These are phyloP conservation scores for Aspergillus campestris DNA, from an alignment of 495 filamentous ascomycete species.

Conservation along the genomic window DNA sequence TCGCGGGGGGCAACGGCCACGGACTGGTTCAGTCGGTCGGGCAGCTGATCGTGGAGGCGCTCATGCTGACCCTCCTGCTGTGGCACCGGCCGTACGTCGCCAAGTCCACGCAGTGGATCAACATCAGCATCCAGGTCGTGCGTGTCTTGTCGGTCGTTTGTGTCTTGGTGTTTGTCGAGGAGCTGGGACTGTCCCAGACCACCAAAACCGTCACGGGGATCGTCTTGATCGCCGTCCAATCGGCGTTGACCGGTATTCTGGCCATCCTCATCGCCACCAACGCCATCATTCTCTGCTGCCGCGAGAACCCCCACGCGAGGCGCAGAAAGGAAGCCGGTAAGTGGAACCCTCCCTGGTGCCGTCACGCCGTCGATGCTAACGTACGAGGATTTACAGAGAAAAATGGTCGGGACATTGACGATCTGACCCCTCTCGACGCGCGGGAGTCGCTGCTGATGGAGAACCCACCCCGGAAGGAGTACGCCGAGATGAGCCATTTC, in stretches of 20 bases:
- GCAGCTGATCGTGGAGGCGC: conserved; percentile 70
- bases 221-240: conserved; percentile 83
- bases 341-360: too few relatives aligned
- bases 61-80: conserved; percentile 61
- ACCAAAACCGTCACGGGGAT: conserved; percentile 94
- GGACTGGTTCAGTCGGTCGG: conserved; percentile 72
- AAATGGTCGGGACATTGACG: conserved; percentile 70
- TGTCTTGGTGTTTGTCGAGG: conserved; percentile 88
- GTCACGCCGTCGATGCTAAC: conserved; percentile 9
- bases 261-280: conserved; percentile 90
- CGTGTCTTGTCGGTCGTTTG: conserved; percentile 85
- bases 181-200: conserved; percentile 82
- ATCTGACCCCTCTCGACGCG: conserved; percentile 81
- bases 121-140: conserved; percentile 88
- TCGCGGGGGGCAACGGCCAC: conserved; percentile 81
- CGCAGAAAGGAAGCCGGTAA: conserved; percentile 77
- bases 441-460: conserved; percentile 82
- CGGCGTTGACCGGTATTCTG: conserved; percentile 69
- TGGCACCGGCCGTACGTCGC: conserved; percentile 83
- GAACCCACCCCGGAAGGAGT: conserved; percentile 30
- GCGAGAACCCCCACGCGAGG: conserved; percentile 83
- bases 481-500: conserved; percentile 41
- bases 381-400: conserved; percentile 49
- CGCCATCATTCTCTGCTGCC: conserved; percentile 70
- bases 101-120: conserved; percentile 83